A percentile compares a stretch with the other conserved stretches of the same genome.
These are phyloP conservation scores for Russula foetens DNA, from an alignment of 768 basidiomycete species.

Conservation along the genomic window DNA sequence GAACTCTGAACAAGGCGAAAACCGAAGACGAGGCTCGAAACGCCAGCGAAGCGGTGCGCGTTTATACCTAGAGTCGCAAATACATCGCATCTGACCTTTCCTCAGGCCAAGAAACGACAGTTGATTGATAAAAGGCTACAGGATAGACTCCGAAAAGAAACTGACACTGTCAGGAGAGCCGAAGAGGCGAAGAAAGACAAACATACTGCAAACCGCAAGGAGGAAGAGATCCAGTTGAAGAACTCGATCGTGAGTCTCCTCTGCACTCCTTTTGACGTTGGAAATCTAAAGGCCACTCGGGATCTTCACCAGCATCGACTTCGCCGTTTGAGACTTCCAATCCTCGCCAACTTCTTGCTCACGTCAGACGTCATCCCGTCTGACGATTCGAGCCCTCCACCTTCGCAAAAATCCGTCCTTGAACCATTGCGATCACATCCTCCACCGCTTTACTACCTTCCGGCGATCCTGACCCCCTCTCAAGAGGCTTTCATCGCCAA, in stretches of 20 bases:
- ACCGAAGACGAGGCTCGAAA: constrained; percentile 78
- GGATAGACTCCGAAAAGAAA: constrained; percentile 76
- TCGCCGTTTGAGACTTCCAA: constrained; percentile 60
- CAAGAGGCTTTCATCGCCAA: constrained; percentile 61
- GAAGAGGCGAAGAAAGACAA: constrained; percentile 86
- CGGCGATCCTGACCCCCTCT: constrained; percentile 53
- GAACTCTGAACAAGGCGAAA: constrained; percentile 82
- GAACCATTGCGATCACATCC: constrained; percentile 57
- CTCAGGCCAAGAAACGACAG: constrained; percentile 76
- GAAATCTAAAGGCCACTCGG: background rate
- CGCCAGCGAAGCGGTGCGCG: constrained; percentile 72
- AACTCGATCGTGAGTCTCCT: constrained; percentile 61
- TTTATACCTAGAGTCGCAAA: background rate
- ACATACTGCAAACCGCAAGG: constrained; percentile 62
- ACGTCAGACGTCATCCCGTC: constrained; percentile 61
- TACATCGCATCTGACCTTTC: background rate
- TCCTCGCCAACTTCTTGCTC: constrained; percentile 65
- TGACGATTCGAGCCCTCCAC: constrained; percentile 26
- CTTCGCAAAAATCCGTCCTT: constrained; percentile 32
- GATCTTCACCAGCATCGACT: constrained; percentile 51
- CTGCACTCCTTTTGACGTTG: background rate
- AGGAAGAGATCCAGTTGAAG: constrained; percentile 74
- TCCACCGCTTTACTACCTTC: constrained; percentile 72
- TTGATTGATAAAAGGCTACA: constrained; percentile 80
- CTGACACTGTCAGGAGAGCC: constrained; percentile 75